These are phyloP conservation scores for Suillus plorans DNA, from an alignment of 768 basidiomycete genomes.

Conservation along the genomic window DNA sequence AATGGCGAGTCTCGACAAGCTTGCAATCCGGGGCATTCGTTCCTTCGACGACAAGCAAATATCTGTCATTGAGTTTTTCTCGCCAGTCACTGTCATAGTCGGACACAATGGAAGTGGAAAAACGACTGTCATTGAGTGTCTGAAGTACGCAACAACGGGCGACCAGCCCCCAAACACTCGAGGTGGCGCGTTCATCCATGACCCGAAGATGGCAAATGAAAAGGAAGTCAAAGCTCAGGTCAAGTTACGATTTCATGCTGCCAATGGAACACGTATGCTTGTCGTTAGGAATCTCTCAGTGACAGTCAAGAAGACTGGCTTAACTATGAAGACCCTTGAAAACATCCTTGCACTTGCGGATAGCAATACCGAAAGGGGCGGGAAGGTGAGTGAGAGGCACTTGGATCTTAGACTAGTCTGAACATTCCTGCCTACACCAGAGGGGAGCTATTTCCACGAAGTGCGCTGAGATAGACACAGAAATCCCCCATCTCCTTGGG, in stretches of 20 bases:
- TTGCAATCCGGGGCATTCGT: conserved; percentile 91
- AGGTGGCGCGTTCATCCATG: conserved; percentile 98
- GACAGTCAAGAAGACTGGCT: conserved; percentile 85
- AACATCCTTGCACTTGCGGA: conserved; percentile 80
- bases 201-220: conserved; percentile 99
- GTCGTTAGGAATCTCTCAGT: conserved; percentile 90
- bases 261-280: conserved; percentile 87
- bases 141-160: conserved; percentile 98
- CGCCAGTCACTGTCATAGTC: conserved; percentile 96
- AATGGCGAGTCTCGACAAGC: conserved; percentile 88
- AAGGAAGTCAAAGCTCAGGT: conserved; percentile 99
- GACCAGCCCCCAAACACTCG: conserved; percentile 97
- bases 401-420: background rate
- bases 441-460: conserved; percentile 92
- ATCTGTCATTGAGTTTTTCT: conserved; percentile 94
- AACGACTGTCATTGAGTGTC: conserved; percentile 98
- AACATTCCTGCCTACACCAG: conserved; percentile 37
- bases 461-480: conserved; percentile 94
- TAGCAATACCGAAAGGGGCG: conserved; percentile 59
- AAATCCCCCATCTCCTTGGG: conserved; percentile 90
- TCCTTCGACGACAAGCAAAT: conserved; percentile 96
- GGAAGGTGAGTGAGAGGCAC: conserved; percentile 59
- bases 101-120: conserved; percentile 99
- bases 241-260: conserved; percentile 88
- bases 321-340: conserved; percentile 98